Evolutionary conservation across 2,329 filamentous ascomycete species (phyloP).

Genomic region (Cordyceps farinosa): DNA sequence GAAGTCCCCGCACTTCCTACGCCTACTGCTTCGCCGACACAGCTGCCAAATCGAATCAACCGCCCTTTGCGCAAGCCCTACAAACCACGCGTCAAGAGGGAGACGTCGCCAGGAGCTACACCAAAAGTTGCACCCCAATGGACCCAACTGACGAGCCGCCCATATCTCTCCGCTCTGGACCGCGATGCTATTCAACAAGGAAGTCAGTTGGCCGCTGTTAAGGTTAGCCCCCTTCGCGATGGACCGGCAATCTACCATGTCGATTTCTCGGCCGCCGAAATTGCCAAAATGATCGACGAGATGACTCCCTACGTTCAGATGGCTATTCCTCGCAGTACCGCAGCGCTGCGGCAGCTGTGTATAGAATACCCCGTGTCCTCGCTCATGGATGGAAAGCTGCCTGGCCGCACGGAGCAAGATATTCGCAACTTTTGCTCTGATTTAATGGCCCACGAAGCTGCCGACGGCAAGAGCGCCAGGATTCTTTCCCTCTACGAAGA

Average conservation of each 20-base stretch:
- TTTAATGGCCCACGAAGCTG: conserved; percentile 24
- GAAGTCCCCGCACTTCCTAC: neutral
- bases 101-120: neutral
- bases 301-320: conserved; percentile 22
- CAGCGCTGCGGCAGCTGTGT: conserved; percentile 23
- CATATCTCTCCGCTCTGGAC: neutral
- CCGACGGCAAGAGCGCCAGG: conserved; percentile 17
- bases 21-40: neutral
- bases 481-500: conserved; percentile 28
- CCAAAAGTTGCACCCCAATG: neutral
- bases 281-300: conserved; percentile 26
- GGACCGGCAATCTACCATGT: conserved; percentile 37
- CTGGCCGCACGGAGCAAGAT: conserved; percentile 27
- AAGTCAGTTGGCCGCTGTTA: neutral
- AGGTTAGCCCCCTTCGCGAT: neutral
- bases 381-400: conserved; percentile 24
- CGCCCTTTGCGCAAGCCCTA: neutral
- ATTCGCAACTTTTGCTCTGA: conserved; percentile 33
- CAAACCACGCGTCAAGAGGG: conserved; percentile 5
- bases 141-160: neutral
- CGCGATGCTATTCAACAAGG: conserved; percentile 9
- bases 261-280: conserved; percentile 42
- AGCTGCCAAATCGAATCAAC: neutral
- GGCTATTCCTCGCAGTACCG: conserved; percentile 6
- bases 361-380: conserved; percentile 24